Evolutionary conservation across 1,284 basidiomycete species (phyloP).

Genomic region (Puccinia polysora): DNA sequence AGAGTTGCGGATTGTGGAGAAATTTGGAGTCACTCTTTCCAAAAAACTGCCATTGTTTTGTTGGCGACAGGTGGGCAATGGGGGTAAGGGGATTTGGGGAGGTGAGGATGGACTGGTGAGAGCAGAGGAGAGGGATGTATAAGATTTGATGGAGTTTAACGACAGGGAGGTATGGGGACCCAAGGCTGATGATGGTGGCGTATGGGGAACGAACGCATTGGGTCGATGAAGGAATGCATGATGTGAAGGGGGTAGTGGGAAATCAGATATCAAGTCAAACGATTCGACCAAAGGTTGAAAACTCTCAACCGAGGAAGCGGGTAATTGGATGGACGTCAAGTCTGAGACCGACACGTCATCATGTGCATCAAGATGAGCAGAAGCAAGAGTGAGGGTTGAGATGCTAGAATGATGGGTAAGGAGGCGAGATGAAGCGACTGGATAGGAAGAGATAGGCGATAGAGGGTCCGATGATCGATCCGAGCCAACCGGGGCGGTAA

Average conservation of each 20-base stretch:
- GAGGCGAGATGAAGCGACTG: too few relatives aligned
- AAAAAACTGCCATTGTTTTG: background rate
- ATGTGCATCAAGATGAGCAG: background rate
- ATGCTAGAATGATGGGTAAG: too few relatives aligned
- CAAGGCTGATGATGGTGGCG: background rate
- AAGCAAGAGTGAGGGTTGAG: background rate
- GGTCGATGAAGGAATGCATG: background rate
- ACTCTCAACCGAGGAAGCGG: background rate
- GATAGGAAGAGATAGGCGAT: too few relatives aligned
- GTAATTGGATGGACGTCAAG: slow-evolving; percentile 7
- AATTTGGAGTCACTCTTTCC: background rate
- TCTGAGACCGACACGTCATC: background rate
- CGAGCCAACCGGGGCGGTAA: too few relatives aligned
- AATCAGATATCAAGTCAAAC: slow-evolving; percentile 3
- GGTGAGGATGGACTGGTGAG: background rate
- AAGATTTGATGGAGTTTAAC: too few relatives aligned
- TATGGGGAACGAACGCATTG: background rate
- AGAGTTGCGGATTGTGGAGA: background rate
- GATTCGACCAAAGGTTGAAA: background rate
- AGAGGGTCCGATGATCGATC: too few relatives aligned
- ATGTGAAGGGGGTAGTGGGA: slow-evolving; percentile 8
- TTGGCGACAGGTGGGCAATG: background rate
- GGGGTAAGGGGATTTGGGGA: slow-evolving; percentile 31
- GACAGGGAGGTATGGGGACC: too few relatives aligned
- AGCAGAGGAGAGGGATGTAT: background rate